Evolutionary conservation across 1,139 yeast species (phyloP), one percentile per base, ranked within the genome.

Genomic region (Arxiozyma slooffiae): DNA sequence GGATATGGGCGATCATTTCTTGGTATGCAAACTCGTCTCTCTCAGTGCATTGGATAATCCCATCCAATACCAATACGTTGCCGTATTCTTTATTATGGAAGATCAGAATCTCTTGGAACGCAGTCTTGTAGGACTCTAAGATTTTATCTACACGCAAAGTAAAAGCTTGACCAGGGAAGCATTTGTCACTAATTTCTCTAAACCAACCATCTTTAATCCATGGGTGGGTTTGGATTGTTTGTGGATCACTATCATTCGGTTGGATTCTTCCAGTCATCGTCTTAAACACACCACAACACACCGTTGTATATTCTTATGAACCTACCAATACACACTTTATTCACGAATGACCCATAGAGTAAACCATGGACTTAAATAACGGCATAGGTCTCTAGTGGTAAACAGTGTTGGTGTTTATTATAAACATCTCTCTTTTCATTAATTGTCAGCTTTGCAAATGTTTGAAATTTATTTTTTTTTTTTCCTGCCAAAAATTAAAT

Each of bases 91-190:
- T 78, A 50, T 94, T 83, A 71, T 85, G 81, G 74, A 89, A 89
- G 41, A 89, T 95, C 54, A 89, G 73, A 22, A 89, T 85, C 63
- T 87, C 95, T 71, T 89, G 97, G 71, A 83, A 89, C 70, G 81
- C 78, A 55, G 96, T 85, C 67, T 80, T 77, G 60, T 81, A 88
- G 53, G 78, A 81, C 71, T 85, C 84, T 57, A 89, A 75, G 48
- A 89, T 76, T 70, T 86, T 77, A 57, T 87, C 83, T 42, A 92
- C 97, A 60, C 79, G 78, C 57, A 92, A 76, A 48, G 88, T 79
- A 79, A 92, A 80, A 52, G 96, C 97, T 73, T 90, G 97, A 51
- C 98, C 98, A 17, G 97, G 97, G 84, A 95, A 92, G 76, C 79
- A 80, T 63, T 86, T 83, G 65, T 88, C 88, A 55, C 87, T 84